Base-by-base conservation (phyloP, 2,329 filamentous ascomycete genomes). In the Arthrobotrys musiformis region DNA sequence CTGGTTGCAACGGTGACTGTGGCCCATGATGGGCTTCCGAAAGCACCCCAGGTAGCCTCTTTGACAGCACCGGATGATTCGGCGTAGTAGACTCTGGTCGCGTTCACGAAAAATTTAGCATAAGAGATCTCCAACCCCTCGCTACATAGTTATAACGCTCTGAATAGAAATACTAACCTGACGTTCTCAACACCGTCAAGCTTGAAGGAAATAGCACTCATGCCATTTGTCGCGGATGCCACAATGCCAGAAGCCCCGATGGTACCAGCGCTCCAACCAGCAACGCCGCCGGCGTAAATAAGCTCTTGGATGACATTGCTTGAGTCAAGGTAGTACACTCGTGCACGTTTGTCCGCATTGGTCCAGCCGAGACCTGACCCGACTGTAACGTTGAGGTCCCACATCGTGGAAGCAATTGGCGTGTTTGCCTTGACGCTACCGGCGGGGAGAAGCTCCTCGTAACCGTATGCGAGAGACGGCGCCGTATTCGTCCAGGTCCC, bases 191-290 rank as follows among this genome's bases (percentile, higher is more conserved):
- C 69, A 40, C 40, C 15, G 17, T 73, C 48, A 17, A 13, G 2
- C 15, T 37, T 60, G 50, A 73, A 73, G 1, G 69, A 66, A 22
- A 73, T 24, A 6, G 69, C 69, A 40, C 60, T 73, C 8, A 73
- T 66, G 3, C 69, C 69, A 46, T 50, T 58, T 13, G 48, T 56
- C 15, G 46, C 60, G 35, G 26, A 48, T 8, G 69, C 37, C 0
- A 35, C 44, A 42, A 66, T 30, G 8, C 42, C 52, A 3, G 37
- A 52, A 2, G 48, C 24, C 9, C 48, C 60, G 8, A 73, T 63
- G 2, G 60, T 37, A 17, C 69, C 69, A 7, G 28, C 48, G 3
- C 37, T 66, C 69, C 69, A 73, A 13, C 63, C 63, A 22, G 40
- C 15, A 1, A 9, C 5, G 4, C 60, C 42, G 22, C 42, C 48